Conservation (phyloP, 2,329 filamentous ascomycete species). For the Cryoendolithus antarcticus region DNA sequence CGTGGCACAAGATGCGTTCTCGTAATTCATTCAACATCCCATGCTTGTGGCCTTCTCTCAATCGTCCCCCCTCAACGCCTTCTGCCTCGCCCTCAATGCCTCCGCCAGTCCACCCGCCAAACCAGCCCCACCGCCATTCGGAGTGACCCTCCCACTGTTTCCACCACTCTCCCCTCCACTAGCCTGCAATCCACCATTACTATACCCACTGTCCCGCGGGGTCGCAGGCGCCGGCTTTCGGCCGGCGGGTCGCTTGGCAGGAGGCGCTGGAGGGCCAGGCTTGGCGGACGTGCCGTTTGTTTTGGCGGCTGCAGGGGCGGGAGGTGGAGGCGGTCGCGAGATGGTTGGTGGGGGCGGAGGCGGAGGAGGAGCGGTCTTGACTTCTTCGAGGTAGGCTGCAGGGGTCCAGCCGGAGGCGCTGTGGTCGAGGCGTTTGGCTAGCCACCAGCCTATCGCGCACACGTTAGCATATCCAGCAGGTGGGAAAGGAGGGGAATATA, state of each 20-base stretch:
- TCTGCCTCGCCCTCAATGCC: conserved; percentile 36
- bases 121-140: conserved; percentile 24
- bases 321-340: conserved; percentile 47
- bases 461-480: no score
- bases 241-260: conserved; percentile 63
- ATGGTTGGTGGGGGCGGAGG: conserved; percentile 35
- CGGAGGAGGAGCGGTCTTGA: conserved; percentile 43
- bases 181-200: conserved; percentile 17
- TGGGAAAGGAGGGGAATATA: conserved; percentile 4
- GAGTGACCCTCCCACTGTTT: conserved; percentile 24
- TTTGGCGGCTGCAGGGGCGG: conserved; percentile 34
- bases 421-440: conserved; percentile 60
- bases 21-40: no score
- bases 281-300: conserved; percentile 33
- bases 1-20: no score
- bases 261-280: conserved; percentile 63
- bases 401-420: conserved; percentile 85
- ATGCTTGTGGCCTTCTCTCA: no score
- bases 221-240: conserved; percentile 58
- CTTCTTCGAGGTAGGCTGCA: conserved; percentile 85
- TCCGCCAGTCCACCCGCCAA: conserved; percentile 39
- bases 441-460: conserved; percentile 69
- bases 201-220: conserved; percentile 48
- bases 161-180: no score
- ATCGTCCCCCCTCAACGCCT: conserved; percentile 32